These are phyloP conservation scores for Neonectria hederae DNA, from an alignment of 2,329 filamentous ascomycete genomes.

Conservation along the genomic window DNA sequence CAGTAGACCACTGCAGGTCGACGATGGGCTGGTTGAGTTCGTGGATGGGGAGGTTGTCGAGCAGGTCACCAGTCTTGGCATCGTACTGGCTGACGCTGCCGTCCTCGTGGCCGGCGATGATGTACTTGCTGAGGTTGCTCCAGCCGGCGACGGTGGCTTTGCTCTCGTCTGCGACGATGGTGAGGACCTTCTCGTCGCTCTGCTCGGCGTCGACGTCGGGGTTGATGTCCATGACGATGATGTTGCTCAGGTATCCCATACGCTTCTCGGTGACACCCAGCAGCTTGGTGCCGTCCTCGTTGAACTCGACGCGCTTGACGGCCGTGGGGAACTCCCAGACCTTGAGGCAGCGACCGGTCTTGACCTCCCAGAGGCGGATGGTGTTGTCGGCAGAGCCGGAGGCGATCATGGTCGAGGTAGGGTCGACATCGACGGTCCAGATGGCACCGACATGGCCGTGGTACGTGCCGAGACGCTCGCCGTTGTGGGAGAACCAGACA, in stretches of 20 bases:
- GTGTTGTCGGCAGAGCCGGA: conserved; percentile 98
- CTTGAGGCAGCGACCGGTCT: conserved; percentile 92
- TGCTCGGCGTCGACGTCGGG: conserved; percentile 85
- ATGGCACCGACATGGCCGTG: conserved; percentile 96
- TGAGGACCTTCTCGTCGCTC: conserved; percentile 81
- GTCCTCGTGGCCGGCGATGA: conserved; percentile 97
- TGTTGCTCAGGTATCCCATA: conserved; percentile 94
- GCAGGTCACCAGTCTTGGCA: conserved; percentile 86
- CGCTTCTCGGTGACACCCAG: conserved; percentile 98
- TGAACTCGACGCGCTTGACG: conserved; percentile 98
- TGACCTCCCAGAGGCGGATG: conserved; percentile 95
- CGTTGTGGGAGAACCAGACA: conserved; percentile 97
- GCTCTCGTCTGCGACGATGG: conserved; percentile 93
- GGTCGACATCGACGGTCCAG: conserved; percentile 98
- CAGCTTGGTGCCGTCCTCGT: conserved; percentile 88
- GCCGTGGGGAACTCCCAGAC: conserved; percentile 97
- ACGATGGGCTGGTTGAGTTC: conserved; percentile 85
- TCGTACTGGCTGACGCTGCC: conserved; percentile 92
- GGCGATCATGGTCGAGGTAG: conserved; percentile 89
- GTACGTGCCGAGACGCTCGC: conserved; percentile 96
- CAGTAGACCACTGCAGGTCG: conserved; percentile 92
- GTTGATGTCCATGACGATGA: conserved; percentile 90
- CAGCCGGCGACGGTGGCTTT: conserved; percentile 98
- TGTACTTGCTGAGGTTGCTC: conserved; percentile 94
- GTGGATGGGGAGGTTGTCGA: conserved; percentile 85